Percentiles rank a stretch among this genome's conserved stretches.
Evolutionary conservation across 2,329 filamentous ascomycete species (phyloP).

Genomic region (Penicillium corylophilum): DNA sequence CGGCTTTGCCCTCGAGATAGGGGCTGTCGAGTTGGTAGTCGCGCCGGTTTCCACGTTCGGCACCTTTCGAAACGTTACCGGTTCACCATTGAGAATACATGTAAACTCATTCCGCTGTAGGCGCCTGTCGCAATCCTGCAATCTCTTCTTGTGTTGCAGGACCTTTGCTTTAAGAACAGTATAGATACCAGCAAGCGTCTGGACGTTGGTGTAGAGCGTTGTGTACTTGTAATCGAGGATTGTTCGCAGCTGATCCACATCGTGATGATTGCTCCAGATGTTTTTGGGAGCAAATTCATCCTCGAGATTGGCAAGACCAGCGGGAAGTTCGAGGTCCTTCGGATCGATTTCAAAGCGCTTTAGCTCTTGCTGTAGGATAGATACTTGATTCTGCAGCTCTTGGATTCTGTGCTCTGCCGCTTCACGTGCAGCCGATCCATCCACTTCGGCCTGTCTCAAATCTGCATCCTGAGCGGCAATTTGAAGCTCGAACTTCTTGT

Average conservation of each 20-base stretch:
- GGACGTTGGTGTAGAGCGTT: conserved; percentile 32
- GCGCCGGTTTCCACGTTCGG: neutral
- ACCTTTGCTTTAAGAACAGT: conserved; percentile 30
- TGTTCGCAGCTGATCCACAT: conserved; percentile 14
- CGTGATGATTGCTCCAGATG: conserved; percentile 10
- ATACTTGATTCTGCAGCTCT: conserved; percentile 24
- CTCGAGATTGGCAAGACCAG: conserved; percentile 19
- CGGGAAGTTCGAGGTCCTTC: conserved; percentile 14
- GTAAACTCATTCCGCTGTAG: conserved; percentile 33
- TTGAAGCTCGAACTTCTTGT: conserved; percentile 24
- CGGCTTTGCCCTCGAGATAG: neutral
- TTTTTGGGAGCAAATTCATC: conserved; percentile 30
- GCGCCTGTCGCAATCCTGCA: conserved; percentile 29
- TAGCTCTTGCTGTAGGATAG: conserved; percentile 23
- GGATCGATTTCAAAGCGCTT: conserved; percentile 12
- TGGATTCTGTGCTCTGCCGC: conserved; percentile 16
- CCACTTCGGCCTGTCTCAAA: conserved; percentile 24
- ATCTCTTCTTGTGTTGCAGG: conserved; percentile 36
- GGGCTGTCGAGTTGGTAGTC: neutral
- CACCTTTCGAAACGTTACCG: conserved; percentile 30
- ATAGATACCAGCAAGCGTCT: conserved; percentile 28
- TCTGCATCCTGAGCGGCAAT: conserved; percentile 22
- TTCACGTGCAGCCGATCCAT: conserved; percentile 19
- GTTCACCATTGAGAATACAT: conserved; percentile 25
- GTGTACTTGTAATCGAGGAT: conserved; percentile 31